phyloP scores from a whole-genome alignment of 192 early-diverging fungal genomes.

The Backusella circina region DNA sequence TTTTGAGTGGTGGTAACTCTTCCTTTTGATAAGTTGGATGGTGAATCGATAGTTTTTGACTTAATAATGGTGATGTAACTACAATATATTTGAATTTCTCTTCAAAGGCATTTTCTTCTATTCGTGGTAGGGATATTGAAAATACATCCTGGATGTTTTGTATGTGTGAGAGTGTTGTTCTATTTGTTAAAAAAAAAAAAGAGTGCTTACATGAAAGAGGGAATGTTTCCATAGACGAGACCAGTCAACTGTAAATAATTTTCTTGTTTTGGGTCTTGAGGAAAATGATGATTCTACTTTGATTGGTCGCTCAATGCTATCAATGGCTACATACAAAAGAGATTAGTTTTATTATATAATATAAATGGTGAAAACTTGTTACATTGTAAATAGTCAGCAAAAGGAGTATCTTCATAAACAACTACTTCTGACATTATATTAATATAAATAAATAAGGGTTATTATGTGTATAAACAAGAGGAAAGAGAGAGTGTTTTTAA shows the following conservation, averaged over 20 bases:
- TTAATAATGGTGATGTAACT: constrained; percentile 54
- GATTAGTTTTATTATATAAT: neutral
- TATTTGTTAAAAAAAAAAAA: neutral
- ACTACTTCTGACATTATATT: constrained; percentile 50
- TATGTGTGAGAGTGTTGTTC: neutral
- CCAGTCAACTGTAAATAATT: neutral
- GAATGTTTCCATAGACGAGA: constrained; percentile 15
- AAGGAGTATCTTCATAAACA: constrained; percentile 61
- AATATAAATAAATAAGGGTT: neutral
- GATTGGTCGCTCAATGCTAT: constrained; percentile 25
- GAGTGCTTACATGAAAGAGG: constrained; percentile 5
- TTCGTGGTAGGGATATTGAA: constrained; percentile 39
- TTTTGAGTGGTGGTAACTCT: constrained; percentile 2
- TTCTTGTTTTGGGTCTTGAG: neutral
- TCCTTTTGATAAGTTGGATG: neutral
- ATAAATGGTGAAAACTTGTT: too few species aligned
- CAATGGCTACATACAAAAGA: constrained; percentile 22
- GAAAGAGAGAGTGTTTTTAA: neutral
- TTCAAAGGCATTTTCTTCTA: constrained; percentile 52
- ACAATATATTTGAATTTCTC: constrained; percentile 59
- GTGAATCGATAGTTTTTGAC: constrained; percentile 38
- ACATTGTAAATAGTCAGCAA: constrained; percentile 60
- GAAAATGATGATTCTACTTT: constrained; percentile 11
- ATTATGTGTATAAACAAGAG: neutral
- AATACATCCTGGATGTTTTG: constrained; percentile 39